Evolutionary conservation across 2,329 filamentous ascomycete genomes (phyloP).

Genomic region (Alternaria solani): DNA sequence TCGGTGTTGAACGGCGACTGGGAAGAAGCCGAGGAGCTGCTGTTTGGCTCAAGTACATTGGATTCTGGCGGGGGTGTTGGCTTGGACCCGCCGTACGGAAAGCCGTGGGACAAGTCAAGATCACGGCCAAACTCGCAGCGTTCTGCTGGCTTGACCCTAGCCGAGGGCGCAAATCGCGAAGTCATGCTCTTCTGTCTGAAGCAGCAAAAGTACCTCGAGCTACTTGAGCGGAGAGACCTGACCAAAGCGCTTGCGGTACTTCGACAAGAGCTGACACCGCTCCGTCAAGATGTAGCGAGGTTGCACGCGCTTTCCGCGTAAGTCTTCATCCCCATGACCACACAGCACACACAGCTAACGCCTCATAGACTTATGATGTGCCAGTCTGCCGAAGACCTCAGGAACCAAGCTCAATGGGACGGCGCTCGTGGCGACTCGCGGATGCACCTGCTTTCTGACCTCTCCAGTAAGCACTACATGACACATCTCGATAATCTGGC

Average conservation of each 20-base stretch:
- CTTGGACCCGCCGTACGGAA: constrained; percentile 44
- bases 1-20: constrained; percentile 84
- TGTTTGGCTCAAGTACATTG: constrained; percentile 65
- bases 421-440: constrained; percentile 79
- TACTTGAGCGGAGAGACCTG: constrained; percentile 79
- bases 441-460: constrained; percentile 75
- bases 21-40: constrained; percentile 81
- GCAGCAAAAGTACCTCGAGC: constrained; percentile 93
- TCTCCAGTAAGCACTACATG: constrained; percentile 72
- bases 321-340: constrained; percentile 16
- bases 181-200: constrained; percentile 88
- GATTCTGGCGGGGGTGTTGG: constrained; percentile 56
- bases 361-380: constrained; percentile 82
- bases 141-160: constrained; percentile 71
- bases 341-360: constrained; percentile 28
- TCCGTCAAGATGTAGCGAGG: constrained; percentile 79
- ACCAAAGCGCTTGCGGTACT: constrained; percentile 81
- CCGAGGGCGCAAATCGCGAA: constrained; percentile 76
- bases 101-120: constrained; percentile 43
- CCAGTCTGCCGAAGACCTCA: constrained; percentile 77
- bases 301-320: constrained; percentile 83
- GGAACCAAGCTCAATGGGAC: constrained; percentile 81
- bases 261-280: constrained; percentile 83
- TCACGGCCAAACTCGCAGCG: constrained; percentile 46
- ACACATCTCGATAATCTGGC: background rate